Conservation (phyloP, 1,139 yeast species). For the Hyphopichia pseudoburtonii region DNA sequence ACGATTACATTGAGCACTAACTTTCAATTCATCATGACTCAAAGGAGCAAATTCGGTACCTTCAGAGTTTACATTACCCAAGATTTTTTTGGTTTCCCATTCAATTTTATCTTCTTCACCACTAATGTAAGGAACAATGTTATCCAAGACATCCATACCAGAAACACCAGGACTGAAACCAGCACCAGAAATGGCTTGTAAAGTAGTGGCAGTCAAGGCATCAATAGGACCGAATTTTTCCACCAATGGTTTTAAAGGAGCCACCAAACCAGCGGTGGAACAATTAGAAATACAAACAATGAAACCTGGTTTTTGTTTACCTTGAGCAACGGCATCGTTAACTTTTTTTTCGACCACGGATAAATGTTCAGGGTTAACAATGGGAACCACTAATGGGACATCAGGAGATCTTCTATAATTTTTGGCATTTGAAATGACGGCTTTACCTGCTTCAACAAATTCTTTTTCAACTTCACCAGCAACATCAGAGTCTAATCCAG, state of each 20-base stretch:
- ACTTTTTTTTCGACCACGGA: conserved; percentile 67
- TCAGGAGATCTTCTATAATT: conserved; percentile 86
- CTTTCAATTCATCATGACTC: conserved; percentile 70
- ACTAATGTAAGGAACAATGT: conserved; percentile 88
- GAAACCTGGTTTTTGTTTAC: conserved; percentile 67
- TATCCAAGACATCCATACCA: conserved; percentile 91
- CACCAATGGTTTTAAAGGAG: conserved; percentile 90
- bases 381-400: conserved; percentile 94
- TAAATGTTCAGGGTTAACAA: conserved; percentile 92
- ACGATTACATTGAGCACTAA: conserved; percentile 95
- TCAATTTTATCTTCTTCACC: conserved; percentile 99
- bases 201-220: conserved; percentile 81
- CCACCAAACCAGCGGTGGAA: conserved; percentile 96
- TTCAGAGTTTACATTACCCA: conserved; percentile 60
- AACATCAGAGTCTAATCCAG: conserved; percentile 90
- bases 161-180: conserved; percentile 98
- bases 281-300: conserved; percentile 96
- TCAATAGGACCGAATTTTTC: conserved; percentile 89
- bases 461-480: conserved; percentile 92
- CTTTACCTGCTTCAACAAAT: conserved; percentile 77
- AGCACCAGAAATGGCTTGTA: conserved; percentile 98
- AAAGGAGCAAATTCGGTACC: conserved; percentile 62
- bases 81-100: conserved; percentile 95
- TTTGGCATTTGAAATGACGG: conserved; percentile 90
- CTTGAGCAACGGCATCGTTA: conserved; percentile 51